These are phyloP conservation scores for Kodamaea sp. DNA, from an alignment of 1,139 yeast species.

Conservation along the genomic window DNA sequence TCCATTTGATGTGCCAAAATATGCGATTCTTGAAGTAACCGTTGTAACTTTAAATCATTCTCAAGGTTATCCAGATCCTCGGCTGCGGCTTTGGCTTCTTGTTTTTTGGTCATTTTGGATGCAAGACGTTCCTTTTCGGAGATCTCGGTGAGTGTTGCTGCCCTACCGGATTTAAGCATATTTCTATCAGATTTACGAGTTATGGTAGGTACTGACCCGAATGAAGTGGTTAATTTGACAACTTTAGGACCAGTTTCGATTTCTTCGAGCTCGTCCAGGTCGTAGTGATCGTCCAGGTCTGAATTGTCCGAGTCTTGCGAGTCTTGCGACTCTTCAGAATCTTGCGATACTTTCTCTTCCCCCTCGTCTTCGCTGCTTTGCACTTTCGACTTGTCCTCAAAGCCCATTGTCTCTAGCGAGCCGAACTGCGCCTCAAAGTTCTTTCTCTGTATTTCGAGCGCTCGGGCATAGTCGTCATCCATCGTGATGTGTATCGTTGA, in stretches of 20 bases:
- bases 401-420: slow-evolving; percentile 56
- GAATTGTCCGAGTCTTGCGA: slow-evolving; percentile 12
- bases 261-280: slow-evolving; percentile 3
- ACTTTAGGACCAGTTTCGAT: slow-evolving; percentile 29
- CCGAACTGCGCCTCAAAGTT: slow-evolving; percentile 74
- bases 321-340: slow-evolving; percentile 12
- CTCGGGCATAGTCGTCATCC: slow-evolving; percentile 43
- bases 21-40: slow-evolving; percentile 82
- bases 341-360: slow-evolving; percentile 5
- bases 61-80: slow-evolving; percentile 55
- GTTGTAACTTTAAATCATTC: slow-evolving; percentile 79
- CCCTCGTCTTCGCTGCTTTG: slow-evolving; percentile 17
- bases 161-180: slow-evolving; percentile 38
- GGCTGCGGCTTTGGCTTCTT: slow-evolving; percentile 23
- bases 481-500: too few species aligned
- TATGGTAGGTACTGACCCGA: slow-evolving; percentile 16
- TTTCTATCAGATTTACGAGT: slow-evolving; percentile 31
- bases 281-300: slow-evolving; percentile 4
- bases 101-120: slow-evolving; percentile 26
- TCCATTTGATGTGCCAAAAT: slow-evolving; percentile 58
- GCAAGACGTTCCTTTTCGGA: slow-evolving; percentile 23
- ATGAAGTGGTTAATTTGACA: slow-evolving; percentile 27
- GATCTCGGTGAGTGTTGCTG: slow-evolving; percentile 38
- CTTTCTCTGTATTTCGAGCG: slow-evolving; percentile 54
- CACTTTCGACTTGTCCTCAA: slow-evolving; percentile 46